These are phyloP conservation scores for Fomitiporia mediterranea DNA, from an alignment of 1,284 basidiomycete genomes.

Conservation along the genomic window DNA sequence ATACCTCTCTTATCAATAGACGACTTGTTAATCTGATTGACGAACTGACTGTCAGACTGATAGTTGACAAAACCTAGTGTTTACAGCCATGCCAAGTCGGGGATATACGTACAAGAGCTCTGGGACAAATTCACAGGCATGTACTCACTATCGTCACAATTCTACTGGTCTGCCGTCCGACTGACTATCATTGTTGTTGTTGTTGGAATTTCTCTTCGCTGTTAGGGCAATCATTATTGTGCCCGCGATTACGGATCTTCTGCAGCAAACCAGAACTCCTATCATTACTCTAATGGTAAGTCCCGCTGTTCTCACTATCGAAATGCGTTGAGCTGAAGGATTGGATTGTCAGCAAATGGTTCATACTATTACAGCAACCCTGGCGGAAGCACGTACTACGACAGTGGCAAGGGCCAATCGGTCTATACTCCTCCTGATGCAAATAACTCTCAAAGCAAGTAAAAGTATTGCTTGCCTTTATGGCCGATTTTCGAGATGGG, in stretches of 20 bases:
- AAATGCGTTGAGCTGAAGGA: neutral
- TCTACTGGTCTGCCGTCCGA: no score
- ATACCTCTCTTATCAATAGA: no score
- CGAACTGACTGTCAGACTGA: no score
- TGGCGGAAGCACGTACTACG: slow-evolving; percentile 23
- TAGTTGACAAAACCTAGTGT: neutral
- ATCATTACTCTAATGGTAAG: slow-evolving; percentile 20
- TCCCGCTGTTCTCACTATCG: neutral
- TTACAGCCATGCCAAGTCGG: slow-evolving; percentile 6
- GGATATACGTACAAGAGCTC: slow-evolving; percentile 18
- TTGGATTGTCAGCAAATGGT: slow-evolving; percentile 1
- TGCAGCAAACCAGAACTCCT: slow-evolving; percentile 17
- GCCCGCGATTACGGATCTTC: slow-evolving; percentile 20
- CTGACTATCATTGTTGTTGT: neutral
- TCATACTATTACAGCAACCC: slow-evolving; percentile 24
- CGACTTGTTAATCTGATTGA: no score
- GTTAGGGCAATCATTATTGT: slow-evolving; percentile 21
- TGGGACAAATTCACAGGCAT: slow-evolving; percentile 20
- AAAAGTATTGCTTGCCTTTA: no score
- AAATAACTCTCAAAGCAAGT: no score
- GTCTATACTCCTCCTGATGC: slow-evolving; percentile 19
- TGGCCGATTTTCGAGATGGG: no score
- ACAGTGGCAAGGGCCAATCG: slow-evolving; percentile 20
- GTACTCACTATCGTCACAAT: neutral
- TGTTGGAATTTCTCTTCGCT: neutral